Conservation (phyloP, 1,284 basidiomycete species). For the Volvariella surrecta region DNA sequence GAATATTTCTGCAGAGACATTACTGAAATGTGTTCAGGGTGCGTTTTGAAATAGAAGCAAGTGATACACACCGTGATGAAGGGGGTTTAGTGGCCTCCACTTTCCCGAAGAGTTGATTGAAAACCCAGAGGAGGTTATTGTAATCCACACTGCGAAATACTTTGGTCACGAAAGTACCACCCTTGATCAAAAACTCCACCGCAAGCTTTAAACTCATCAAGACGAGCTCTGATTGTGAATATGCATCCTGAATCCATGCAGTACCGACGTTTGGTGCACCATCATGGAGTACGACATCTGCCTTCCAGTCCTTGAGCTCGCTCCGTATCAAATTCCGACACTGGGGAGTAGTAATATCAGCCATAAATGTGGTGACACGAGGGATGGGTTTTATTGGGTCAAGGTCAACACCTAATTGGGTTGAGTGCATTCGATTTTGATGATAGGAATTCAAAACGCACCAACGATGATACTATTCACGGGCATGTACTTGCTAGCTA, state of each 20-base stretch:
- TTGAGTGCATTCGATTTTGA: conserved; percentile 7
- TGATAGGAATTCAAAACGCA: conserved; percentile 24
- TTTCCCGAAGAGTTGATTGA: conserved; percentile 92
- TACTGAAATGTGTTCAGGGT: conserved; percentile 41
- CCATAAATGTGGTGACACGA: conserved; percentile 84
- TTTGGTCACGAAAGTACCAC: conserved; percentile 96
- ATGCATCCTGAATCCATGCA: conserved; percentile 99
- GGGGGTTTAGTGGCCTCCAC: conserved; percentile 99
- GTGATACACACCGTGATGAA: conserved; percentile 70
- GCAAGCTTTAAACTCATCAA: conserved; percentile 95
- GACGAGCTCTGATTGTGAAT: conserved; percentile 95
- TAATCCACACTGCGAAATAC: conserved; percentile 99
- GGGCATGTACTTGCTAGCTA: conserved; percentile 98
- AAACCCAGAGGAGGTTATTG: conserved; percentile 98
- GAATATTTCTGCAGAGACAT: conserved; percentile 99
- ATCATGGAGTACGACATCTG: conserved; percentile 99
- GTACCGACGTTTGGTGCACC: conserved; percentile 99
- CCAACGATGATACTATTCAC: conserved; percentile 92
- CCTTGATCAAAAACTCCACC: conserved; percentile 91
- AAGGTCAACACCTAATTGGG: conserved; percentile 75
- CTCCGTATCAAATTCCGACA: conserved; percentile 84
- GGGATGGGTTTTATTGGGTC: conserved; percentile 97
- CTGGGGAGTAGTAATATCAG: conserved; percentile 91
- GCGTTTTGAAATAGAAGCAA: background rate
- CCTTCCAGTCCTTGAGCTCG: conserved; percentile 98